A percentile compares a stretch with the other conserved stretches of the same genome.
Conservation (phyloP, 768 basidiomycete genomes). For the Russula lepida region DNA sequence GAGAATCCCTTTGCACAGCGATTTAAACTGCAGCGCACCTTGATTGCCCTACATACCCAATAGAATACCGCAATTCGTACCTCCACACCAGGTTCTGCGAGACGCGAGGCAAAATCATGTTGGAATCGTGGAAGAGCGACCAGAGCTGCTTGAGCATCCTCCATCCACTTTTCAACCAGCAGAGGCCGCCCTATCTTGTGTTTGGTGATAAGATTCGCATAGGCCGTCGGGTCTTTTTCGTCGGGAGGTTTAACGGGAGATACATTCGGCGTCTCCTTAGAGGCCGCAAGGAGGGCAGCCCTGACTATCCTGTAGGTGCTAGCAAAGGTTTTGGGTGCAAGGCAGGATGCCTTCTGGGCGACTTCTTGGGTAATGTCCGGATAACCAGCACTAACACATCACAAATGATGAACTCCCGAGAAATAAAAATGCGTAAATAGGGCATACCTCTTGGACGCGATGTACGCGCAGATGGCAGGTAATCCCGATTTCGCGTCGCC, state of each 20-base stretch:
- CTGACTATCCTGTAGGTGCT: slow-evolving; percentile 24
- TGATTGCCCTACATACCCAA: slow-evolving; percentile 18
- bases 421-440: not conserved
- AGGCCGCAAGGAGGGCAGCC: slow-evolving; percentile 18
- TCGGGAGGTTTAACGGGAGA: not conserved
- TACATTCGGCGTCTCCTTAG: not conserved
- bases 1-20: not conserved
- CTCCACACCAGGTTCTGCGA: slow-evolving; percentile 1
- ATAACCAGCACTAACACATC: slow-evolving; percentile 24
- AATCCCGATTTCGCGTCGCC: slow-evolving; percentile 33
- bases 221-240: slow-evolving; percentile 29
- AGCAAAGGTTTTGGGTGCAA: slow-evolving; percentile 25
- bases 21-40: slow-evolving; percentile 4
- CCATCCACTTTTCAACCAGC: slow-evolving; percentile 17
- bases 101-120: not conserved
- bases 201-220: slow-evolving; percentile 2
- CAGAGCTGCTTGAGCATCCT: slow-evolving; percentile 10
- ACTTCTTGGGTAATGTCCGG: slow-evolving; percentile 25
- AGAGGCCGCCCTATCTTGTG: slow-evolving; percentile 12
- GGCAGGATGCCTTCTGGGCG: slow-evolving; percentile 30
- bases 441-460: slow-evolving; percentile 42
- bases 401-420: not conserved
- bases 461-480: slow-evolving; percentile 42
- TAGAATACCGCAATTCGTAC: slow-evolving; percentile 13
- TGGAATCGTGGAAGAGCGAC: slow-evolving; percentile 7